phyloP scores from a whole-genome alignment of 176 grass and related monocot genomes.

The Musa itinerans region DNA sequence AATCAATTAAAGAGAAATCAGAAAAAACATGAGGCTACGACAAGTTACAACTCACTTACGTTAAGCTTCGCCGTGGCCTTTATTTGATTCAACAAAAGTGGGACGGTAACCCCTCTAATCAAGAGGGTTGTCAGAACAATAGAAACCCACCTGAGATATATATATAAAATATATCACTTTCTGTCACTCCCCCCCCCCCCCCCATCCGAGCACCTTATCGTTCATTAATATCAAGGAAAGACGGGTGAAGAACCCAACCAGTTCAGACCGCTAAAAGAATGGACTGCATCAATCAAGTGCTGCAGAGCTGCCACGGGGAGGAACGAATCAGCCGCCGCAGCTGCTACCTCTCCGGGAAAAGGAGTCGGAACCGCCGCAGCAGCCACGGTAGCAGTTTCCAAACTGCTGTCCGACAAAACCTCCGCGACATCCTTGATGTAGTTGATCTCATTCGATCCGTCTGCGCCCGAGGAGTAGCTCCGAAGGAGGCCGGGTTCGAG shows the following conservation, averaged over 20 bases:
- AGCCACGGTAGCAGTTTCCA: constrained; percentile 30
- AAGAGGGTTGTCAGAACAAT: constrained; percentile 72
- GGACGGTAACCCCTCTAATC: constrained; percentile 56
- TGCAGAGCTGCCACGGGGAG: constrained; percentile 66
- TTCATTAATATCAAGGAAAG: neutral
- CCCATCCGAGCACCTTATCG: constrained; percentile 1
- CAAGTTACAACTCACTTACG: constrained; percentile 41
- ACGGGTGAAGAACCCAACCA: constrained; percentile 43
- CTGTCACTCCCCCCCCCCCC: neutral
- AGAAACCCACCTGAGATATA: constrained; percentile 64
- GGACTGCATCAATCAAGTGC: constrained; percentile 64
- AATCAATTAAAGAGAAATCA: neutral
- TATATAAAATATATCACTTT: constrained; percentile 1
- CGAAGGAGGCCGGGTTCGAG: constrained; percentile 17
- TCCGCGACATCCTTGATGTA: constrained; percentile 8
- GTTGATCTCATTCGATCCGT: neutral
- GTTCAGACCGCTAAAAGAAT: constrained; percentile 66
- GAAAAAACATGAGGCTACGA: neutral
- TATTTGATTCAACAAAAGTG: constrained; percentile 62
- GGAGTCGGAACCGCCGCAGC: constrained; percentile 33
- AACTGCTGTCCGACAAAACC: constrained; percentile 26
- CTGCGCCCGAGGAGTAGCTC: constrained; percentile 9
- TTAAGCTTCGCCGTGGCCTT: constrained; percentile 48
- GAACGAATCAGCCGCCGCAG: constrained; percentile 66
- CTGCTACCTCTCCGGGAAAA: constrained; percentile 80